Conservation (phyloP, 2,329 filamentous ascomycete species). For the Cordyceps fumosorosea region DNA sequence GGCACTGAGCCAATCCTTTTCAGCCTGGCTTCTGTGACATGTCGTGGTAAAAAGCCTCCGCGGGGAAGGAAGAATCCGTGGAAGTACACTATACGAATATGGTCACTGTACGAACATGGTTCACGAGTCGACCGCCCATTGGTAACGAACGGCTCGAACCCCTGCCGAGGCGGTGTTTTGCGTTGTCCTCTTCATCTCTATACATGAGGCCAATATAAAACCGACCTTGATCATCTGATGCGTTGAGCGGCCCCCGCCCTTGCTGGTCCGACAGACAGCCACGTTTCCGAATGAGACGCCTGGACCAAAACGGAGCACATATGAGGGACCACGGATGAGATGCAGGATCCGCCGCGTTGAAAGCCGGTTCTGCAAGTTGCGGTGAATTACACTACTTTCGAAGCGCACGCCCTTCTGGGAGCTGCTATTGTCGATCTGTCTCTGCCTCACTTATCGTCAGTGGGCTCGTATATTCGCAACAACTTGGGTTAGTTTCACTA, state of each 20-base stretch:
- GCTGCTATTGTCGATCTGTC: not conserved
- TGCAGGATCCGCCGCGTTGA: not conserved
- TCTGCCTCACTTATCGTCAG: not conserved
- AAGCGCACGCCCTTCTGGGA: not conserved
- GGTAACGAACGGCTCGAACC: not conserved
- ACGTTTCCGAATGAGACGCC: not conserved
- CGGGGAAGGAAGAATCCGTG: not conserved
- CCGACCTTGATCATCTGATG: constrained; percentile 8
- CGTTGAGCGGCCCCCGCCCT: not conserved
- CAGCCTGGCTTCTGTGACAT: not conserved
- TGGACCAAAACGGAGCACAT: not conserved
- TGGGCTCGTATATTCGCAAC: not conserved
- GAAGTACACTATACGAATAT: not conserved
- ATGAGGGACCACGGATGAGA: not conserved
- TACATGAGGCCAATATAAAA: constrained; percentile 1
- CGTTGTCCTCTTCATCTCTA: not conserved
- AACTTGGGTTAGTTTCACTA: not conserved
- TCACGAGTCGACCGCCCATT: not conserved
- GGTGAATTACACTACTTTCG: not conserved
- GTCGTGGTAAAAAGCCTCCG: not conserved
- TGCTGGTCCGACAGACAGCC: not conserved
- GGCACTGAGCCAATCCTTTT: not conserved
- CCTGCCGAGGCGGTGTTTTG: not conserved
- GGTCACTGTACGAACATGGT: not conserved
- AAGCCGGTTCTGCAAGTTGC: not conserved